These are phyloP conservation scores for Tuctoria greenei DNA, from an alignment of 176 grass and related monocot genomes.

Conservation along the genomic window DNA sequence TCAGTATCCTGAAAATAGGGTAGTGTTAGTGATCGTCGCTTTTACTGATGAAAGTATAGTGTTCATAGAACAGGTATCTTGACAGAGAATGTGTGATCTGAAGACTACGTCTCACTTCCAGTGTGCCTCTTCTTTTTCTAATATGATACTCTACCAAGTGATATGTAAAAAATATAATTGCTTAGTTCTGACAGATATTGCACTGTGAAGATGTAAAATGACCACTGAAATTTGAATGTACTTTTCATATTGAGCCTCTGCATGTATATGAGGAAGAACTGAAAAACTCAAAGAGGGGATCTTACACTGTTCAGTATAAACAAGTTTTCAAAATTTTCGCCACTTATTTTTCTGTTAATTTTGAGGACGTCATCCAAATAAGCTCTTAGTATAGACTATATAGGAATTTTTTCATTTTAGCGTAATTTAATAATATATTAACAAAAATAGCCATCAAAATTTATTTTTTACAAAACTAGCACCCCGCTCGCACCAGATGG, in stretches of 20 bases:
- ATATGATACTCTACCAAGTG: background rate
- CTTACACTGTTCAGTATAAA: too few species aligned
- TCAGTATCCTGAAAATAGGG: background rate
- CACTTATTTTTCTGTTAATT: too few species aligned
- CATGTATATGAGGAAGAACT: too few species aligned
- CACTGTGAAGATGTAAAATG: background rate
- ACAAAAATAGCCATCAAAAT: too few species aligned
- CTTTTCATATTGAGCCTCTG: background rate
- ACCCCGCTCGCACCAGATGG: too few species aligned
- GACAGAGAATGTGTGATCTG: background rate
- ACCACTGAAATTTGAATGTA: background rate
- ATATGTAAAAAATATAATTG: background rate
- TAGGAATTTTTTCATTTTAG: too few species aligned
- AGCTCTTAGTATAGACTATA: too few species aligned
- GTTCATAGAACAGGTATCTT: background rate
- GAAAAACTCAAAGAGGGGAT: too few species aligned
- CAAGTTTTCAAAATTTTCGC: too few species aligned
- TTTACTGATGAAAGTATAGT: slow-evolving; percentile 20
- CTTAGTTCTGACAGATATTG: background rate
- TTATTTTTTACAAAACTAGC: too few species aligned
- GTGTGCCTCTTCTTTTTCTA: background rate
- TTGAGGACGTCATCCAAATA: too few species aligned
- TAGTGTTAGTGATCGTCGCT: background rate
- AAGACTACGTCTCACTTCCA: background rate
- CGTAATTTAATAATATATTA: too few species aligned